Conservation (phyloP, 2,329 filamentous ascomycete genomes). For the Catunica adiposa region DNA sequence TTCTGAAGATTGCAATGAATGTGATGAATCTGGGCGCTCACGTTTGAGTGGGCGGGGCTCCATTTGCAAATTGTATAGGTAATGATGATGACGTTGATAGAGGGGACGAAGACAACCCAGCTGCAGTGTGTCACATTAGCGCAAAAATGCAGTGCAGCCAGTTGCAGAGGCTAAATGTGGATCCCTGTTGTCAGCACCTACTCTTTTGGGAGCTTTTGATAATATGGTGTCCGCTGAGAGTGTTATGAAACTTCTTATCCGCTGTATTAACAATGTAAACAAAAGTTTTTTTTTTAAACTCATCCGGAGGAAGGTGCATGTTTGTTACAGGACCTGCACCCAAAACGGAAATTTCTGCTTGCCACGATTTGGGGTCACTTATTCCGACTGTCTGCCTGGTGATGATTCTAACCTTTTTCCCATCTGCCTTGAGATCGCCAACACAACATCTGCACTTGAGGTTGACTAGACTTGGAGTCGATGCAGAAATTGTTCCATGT, state of each 20-base stretch:
- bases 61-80: neutral
- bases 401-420: neutral
- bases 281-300: neutral
- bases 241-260: no score
- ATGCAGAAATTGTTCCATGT: no score
- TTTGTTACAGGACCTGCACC: neutral
- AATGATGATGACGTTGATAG: neutral
- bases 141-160: slow-evolving; percentile 7
- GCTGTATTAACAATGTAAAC: neutral
- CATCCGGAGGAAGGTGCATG: no score
- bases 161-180: slow-evolving; percentile 14
- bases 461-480: neutral
- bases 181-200: slow-evolving; percentile 4
- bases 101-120: neutral
- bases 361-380: neutral
- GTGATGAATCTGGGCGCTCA: slow-evolving; percentile 1
- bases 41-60: neutral
- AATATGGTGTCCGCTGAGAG: neutral
- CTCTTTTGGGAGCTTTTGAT: slow-evolving; percentile 5
- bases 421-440: neutral
- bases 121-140: neutral
- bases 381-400: neutral
- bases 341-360: neutral
- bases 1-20: neutral
- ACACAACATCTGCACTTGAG: neutral